Percentiles rank a stretch among this genome's conserved stretches.
Conservation (phyloP, 2,329 filamentous ascomycete species). For the Lecanicillium sp. region DNA sequence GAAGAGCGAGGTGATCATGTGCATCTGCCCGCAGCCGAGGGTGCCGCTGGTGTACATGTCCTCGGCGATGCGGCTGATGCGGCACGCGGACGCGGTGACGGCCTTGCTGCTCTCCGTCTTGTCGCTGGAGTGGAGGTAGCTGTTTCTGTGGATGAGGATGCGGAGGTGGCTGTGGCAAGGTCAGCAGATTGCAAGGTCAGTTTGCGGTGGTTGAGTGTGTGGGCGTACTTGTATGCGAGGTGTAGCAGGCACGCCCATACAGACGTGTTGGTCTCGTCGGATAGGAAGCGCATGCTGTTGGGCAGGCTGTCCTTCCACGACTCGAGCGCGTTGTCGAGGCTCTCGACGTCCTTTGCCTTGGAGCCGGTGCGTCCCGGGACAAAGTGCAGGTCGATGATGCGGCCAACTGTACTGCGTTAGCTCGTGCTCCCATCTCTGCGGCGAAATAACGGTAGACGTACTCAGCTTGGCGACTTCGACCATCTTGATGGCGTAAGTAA, state of each 20-base stretch:
- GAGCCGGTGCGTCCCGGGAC: slow-evolving; percentile 27
- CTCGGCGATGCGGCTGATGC: slow-evolving; percentile 32
- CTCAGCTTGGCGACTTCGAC: slow-evolving; percentile 30
- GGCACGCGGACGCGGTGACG: slow-evolving; percentile 27
- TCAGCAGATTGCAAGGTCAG: no score
- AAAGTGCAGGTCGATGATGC: slow-evolving; percentile 32
- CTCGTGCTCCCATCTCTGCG: neutral
- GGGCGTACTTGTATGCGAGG: slow-evolving; percentile 30
- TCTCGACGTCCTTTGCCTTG: slow-evolving; percentile 22
- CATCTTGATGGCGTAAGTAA: slow-evolving; percentile 33
- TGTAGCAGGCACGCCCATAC: slow-evolving; percentile 33
- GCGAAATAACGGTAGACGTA: slow-evolving; percentile 14
- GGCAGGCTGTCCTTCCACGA: slow-evolving; percentile 30
- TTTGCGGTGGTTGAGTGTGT: no score
- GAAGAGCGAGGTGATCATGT: slow-evolving; percentile 32
- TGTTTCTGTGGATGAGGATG: slow-evolving; percentile 31
- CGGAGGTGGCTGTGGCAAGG: slow-evolving; percentile 24
- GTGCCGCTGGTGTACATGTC: slow-evolving; percentile 31
- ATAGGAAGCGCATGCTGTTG: slow-evolving; percentile 23
- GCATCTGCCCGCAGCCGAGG: slow-evolving; percentile 33
- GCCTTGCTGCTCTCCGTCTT: slow-evolving; percentile 24
- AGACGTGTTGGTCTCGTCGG: slow-evolving; percentile 28
- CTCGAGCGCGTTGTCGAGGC: slow-evolving; percentile 26
- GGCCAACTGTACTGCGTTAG: slow-evolving; percentile 23
- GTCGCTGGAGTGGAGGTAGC: slow-evolving; percentile 25